These are phyloP conservation scores for Syzygium malaccense DNA, from an alignment of 441 rosid genomes.

Conservation along the genomic window DNA sequence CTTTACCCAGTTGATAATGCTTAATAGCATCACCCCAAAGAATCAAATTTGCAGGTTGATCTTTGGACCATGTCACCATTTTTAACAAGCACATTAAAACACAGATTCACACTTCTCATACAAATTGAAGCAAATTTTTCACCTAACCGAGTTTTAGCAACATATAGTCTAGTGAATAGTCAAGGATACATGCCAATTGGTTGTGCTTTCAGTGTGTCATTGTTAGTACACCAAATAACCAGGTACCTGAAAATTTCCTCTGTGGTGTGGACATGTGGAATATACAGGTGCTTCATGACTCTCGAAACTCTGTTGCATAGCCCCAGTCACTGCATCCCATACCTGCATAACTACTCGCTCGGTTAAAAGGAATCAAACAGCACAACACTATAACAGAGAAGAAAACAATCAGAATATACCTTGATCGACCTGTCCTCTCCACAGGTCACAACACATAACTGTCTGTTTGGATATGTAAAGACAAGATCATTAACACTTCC, in stretches of 20 bases:
- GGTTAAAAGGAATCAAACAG: background rate
- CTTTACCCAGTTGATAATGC: background rate
- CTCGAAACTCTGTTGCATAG: slow-evolving; percentile 33
- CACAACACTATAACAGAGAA: background rate
- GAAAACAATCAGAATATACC: slow-evolving; percentile 25
- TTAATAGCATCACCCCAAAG: rapidly evolving
- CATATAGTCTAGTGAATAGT: rapidly evolving
- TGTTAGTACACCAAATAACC: background rate
- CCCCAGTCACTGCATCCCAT: slow-evolving; percentile 60
- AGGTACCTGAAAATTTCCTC: slow-evolving; percentile 59
- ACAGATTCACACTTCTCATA: background rate
- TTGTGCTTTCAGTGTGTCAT: background rate
- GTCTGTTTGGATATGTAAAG: slow-evolving; percentile 53
- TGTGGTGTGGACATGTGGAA: slow-evolving; percentile 62
- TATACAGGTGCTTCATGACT: slow-evolving; percentile 72
- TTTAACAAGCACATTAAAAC: background rate
- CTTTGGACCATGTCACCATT: background rate
- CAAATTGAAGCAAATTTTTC: rapidly evolving
- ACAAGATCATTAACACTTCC: slow-evolving; percentile 76
- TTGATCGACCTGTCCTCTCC: slow-evolving; percentile 71
- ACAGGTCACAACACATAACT: slow-evolving; percentile 46
- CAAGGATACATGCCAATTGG: rapidly evolving
- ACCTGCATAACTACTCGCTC: slow-evolving; percentile 30
- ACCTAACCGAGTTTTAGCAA: background rate
- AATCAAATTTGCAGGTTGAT: background rate